phyloP scores from a whole-genome alignment of 2,329 filamentous ascomycete genomes.

The Exophiala lecanii-corni region DNA sequence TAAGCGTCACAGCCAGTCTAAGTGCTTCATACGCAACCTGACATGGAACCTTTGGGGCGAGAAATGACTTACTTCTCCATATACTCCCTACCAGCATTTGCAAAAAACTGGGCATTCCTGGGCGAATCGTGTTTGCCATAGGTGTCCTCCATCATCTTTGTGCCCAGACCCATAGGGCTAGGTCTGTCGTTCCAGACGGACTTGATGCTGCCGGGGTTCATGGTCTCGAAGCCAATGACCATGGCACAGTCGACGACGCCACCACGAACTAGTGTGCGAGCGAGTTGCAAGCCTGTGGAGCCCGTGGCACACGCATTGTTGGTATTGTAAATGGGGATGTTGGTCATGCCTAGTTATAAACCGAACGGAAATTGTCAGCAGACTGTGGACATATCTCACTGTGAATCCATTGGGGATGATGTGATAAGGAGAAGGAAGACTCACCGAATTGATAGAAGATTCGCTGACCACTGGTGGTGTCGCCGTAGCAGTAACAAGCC shows the following conservation, averaged over 20 bases:
- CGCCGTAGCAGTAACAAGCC: conserved; percentile 95
- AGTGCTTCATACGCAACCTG: too few species aligned
- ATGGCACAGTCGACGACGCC: conserved; percentile 83
- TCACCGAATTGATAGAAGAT: conserved; percentile 91
- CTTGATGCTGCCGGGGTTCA: conserved; percentile 83
- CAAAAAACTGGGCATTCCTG: conserved; percentile 87
- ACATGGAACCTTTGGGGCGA: conserved; percentile 51
- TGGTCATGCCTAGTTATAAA: conserved; percentile 68
- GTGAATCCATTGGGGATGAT: too few species aligned
- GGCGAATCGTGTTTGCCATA: conserved; percentile 76
- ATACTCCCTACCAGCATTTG: conserved; percentile 88
- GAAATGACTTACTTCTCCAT: conserved; percentile 69
- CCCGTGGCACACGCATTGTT: conserved; percentile 99
- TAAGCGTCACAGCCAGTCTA: too few species aligned
- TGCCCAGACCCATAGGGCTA: conserved; percentile 69
- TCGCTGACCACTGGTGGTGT: conserved; percentile 89
- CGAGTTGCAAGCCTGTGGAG: conserved; percentile 81
- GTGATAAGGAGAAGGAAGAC: too few species aligned
- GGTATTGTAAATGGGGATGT: conserved; percentile 86
- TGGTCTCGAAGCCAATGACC: conserved; percentile 96
- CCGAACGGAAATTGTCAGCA: too few species aligned
- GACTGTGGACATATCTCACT: too few species aligned
- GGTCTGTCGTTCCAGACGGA: conserved; percentile 78
- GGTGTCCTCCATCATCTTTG: conserved; percentile 76
- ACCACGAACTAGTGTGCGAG: conserved; percentile 68